Base-by-base conservation (phyloP, 169 alveolate genomes). In the Cryptosporidium baileyi region DNA sequence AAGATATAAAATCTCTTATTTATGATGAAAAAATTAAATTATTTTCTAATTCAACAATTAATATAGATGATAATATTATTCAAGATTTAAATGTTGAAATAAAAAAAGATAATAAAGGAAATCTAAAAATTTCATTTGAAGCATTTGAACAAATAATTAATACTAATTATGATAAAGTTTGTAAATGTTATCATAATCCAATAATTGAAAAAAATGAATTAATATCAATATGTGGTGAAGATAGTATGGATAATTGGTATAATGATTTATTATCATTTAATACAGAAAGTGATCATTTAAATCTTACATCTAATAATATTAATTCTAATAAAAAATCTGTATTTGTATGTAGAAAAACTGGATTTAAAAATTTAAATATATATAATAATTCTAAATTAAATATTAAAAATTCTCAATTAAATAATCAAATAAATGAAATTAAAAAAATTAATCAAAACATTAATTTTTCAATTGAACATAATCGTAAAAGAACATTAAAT, bases 221-320 rank as follows among this genome's bases (percentile, higher is more conserved):
- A 26, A 44, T 65, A 26, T 60, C 61, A 0, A 62, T 65, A 15
- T 65, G 81, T 30, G 81, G 81, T 3, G 81, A 65, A 28, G 81
- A 65, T 5, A 65, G 81, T 38, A 65, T 65, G 81, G 81, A 65
- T 49, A 45, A 38, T 65, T 65, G 81, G 81, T 65, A 65, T 49
- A 60, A 44, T 49, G 81, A 65, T 44, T 65, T 65, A 51, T 62
- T 65, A 15, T 65, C 61, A 17, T 28, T 38, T 47, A 65, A 65
- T 51, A 65, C 81, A 34, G 81, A 65, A 65, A 65, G 47, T 51
- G 81, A 65, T 26, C 43, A 65, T 51, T 9, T 47, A 2, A 11
- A 47, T 9, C 59, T 2, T n/a, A 47, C 59, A 0, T n/a, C 0
- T 0, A 4, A 47, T 11, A 26, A 47, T 8, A 26, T 4, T 4